A percentile compares a stretch with the other conserved stretches of the same genome.
These are phyloP conservation scores for Buddleja alternifolia DNA, from an alignment of 257 asterid species.

Conservation along the genomic window DNA sequence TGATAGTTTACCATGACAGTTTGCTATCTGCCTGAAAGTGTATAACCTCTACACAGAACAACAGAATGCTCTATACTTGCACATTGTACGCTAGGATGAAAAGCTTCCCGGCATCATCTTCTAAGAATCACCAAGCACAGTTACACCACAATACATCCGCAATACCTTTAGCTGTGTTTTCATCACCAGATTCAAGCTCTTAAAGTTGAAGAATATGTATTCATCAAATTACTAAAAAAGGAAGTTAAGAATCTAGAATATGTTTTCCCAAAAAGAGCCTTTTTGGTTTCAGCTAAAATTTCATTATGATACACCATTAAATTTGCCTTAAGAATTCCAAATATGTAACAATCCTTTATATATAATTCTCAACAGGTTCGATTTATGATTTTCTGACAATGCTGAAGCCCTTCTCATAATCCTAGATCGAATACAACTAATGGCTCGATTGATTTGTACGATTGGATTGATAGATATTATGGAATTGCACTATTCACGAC, in stretches of 20 bases:
- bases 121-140: neutral
- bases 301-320: neutral
- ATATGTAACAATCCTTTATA: neutral
- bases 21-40: neutral
- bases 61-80: neutral
- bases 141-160: too few relatives aligned
- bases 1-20: neutral
- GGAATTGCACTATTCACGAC: too few relatives aligned
- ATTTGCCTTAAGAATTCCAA: constrained; percentile 15
- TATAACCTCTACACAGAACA: neutral
- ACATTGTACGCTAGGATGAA: neutral
- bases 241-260: neutral
- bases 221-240: neutral
- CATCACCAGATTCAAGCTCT: neutral
- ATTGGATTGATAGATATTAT: too few relatives aligned
- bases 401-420: neutral
- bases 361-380: neutral
- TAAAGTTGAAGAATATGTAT: neutral
- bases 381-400: neutral
- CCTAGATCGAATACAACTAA: neutral
- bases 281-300: neutral
- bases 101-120: neutral
- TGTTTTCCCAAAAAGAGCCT: neutral
- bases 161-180: too few relatives aligned
- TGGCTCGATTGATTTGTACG: too few relatives aligned